These are phyloP conservation scores for Sonneratia alba DNA, from an alignment of 345 rosid genomes.

Conservation along the genomic window DNA sequence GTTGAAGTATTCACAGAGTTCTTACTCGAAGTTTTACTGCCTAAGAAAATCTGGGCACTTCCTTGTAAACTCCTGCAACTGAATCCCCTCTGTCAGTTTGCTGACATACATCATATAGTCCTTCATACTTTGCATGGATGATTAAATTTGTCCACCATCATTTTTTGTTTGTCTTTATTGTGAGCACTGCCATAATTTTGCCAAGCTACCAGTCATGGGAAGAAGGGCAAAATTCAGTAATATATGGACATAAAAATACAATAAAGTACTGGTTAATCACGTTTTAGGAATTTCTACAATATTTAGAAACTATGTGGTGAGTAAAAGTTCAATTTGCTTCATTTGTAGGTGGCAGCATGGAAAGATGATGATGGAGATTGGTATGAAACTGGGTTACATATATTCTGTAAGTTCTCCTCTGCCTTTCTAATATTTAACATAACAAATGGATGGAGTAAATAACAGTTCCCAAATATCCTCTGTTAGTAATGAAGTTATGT, in stretches of 20 bases:
- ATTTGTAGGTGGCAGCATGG: slow-evolving; percentile 81
- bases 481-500: background rate
- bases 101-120: background rate
- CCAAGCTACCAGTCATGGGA: background rate
- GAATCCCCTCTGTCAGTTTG: background rate
- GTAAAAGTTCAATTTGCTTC: background rate
- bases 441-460: background rate
- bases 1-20: background rate
- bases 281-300: background rate
- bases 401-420: slow-evolving; percentile 65
- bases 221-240: background rate
- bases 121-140: background rate
- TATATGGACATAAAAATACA: background rate
- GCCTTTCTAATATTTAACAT: background rate
- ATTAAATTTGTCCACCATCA: background rate
- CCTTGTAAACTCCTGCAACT: background rate
- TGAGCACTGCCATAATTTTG: background rate
- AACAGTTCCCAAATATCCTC: background rate
- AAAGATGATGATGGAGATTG: slow-evolving; percentile 90
- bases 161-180: background rate
- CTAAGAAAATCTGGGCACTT: background rate
- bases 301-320: background rate
- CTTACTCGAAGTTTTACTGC: background rate
- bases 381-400: slow-evolving; percentile 91
- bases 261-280: background rate